These are phyloP conservation scores for Rehmannia glutinosa DNA, from an alignment of 257 asterid genomes.

Conservation along the genomic window DNA sequence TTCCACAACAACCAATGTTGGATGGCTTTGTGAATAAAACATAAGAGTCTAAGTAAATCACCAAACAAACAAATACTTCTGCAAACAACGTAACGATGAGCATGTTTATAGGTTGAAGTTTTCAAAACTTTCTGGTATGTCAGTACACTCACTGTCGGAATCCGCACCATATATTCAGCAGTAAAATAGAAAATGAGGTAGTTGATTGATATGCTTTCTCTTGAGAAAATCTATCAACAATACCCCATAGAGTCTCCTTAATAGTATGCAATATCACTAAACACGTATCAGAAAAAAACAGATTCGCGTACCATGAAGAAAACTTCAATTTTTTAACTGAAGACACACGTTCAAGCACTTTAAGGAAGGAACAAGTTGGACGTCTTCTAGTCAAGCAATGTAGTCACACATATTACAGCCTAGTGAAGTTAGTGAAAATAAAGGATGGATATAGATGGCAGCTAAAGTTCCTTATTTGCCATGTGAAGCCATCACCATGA, in stretches of 20 bases:
- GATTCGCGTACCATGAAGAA: not conserved
- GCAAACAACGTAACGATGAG: no score
- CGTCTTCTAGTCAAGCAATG: constrained; percentile 1
- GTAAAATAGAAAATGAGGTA: not conserved
- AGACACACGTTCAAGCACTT: not conserved
- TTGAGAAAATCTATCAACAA: not conserved
- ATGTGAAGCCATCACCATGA: constrained; percentile 8
- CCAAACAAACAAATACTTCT: no score
- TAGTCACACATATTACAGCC: not conserved
- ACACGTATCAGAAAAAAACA: not conserved
- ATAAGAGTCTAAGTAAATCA: not conserved
- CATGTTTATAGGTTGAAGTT: not conserved
- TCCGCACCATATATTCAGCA: not conserved
- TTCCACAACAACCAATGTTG: not conserved
- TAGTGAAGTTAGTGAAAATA: not conserved
- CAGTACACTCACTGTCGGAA: not conserved
- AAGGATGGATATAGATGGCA: not conserved
- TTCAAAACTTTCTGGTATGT: not conserved
- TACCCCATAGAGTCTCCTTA: not conserved
- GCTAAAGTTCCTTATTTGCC: not conserved
- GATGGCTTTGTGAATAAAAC: not conserved
- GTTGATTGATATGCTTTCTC: not conserved
- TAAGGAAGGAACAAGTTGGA: not conserved
- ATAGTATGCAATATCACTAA: not conserved
- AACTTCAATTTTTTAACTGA: constrained; percentile 1